Conservation (phyloP, 192 early-diverging fungal species). For the Umbelopsis sp. region DNA sequence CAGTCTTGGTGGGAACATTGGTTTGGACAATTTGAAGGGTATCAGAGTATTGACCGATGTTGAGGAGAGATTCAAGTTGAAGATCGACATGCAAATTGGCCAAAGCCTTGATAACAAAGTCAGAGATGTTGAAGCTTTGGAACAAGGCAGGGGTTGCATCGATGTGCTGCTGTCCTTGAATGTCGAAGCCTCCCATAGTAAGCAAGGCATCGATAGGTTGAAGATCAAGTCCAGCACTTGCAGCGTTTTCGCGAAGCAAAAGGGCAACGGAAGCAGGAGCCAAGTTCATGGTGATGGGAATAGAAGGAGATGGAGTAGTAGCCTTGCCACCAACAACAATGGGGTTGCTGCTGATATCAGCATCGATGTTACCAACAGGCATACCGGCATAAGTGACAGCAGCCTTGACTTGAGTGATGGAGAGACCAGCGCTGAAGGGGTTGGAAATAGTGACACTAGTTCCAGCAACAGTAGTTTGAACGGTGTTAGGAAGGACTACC, state of each 20-base stretch:
- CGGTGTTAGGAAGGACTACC: conserved; percentile 48
- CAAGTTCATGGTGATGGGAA: conserved; percentile 53
- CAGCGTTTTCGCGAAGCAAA: conserved; percentile 49
- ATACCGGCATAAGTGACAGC: conserved; percentile 47
- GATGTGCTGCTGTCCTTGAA: conserved; percentile 36
- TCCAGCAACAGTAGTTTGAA: conserved; percentile 44
- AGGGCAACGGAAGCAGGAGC: conserved; percentile 48
- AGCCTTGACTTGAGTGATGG: conserved; percentile 50
- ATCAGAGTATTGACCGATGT: conserved; percentile 53
- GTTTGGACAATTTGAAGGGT: conserved; percentile 43
- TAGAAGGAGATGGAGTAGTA: conserved; percentile 35
- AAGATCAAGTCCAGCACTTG: conserved; percentile 45
- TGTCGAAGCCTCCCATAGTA: conserved; percentile 43
- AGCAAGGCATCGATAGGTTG: conserved; percentile 51
- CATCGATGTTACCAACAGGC: conserved; percentile 48
- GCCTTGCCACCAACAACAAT: conserved; percentile 43
- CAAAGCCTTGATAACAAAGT: conserved; percentile 50
- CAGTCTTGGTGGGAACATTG: conserved; percentile 44
- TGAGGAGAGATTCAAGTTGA: conserved; percentile 40
- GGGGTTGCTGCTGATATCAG: conserved; percentile 46
- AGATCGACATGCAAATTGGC: conserved; percentile 50
- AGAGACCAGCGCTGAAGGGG: conserved; percentile 53
- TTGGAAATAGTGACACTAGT: conserved; percentile 53
- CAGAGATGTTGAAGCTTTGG: conserved; percentile 49
- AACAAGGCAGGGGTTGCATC: conserved; percentile 35